Base-by-base conservation (phyloP, 345 rosid species). In the Lumnitzera littorea region DNA sequence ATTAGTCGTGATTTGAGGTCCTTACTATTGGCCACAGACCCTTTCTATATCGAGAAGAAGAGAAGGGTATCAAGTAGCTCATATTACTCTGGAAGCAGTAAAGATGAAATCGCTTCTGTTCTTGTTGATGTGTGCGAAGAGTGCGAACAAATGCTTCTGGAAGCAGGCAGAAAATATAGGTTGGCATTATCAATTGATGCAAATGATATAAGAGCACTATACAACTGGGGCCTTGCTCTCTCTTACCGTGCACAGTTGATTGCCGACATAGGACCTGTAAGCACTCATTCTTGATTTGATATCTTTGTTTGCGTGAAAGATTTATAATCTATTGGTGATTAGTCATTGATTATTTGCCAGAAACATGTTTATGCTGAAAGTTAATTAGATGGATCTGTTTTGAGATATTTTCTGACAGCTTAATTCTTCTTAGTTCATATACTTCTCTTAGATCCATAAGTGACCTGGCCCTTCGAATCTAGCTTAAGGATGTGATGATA, bases 141-240 rank as follows among this genome's bases (percentile, higher is more conserved):
- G 66, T 77, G 89, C 63, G 87, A 86, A 75, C 84, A 80, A 57
- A 80, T 84, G 65, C 87, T 86, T 50, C 81, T 84, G 48, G 72
- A 80, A 64, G 89, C 87, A 49, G 92, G 92, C 51, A 78, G 76
- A 70, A 83, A 81, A 11, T 86, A 86, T 72, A 74, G 79, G 58
- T 54, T 72, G 59, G 94, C 87, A 24, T 51, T 83, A 67, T 78
- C 84, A 11, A 86, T 86, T 48, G 89, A 83, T 59, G 87, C 87
- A 52, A 68, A 68, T 64, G 94, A 86, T 60, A 76, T 73, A 36
- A 74, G 85, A 68, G 84, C 94, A 24, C 65, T 84, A 16, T 82
- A 86, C 64, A 86, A 86, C 24, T 86, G 94, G 87, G 94, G 89
- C 46, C 87, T 86, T 69, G 94, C 89, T 54, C 76, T 86, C 23